A percentile compares a stretch with the other conserved stretches of the same genome.
Conservation (phyloP, 805 yeast genomes). For the Saccharomycopsis malanga region DNA sequence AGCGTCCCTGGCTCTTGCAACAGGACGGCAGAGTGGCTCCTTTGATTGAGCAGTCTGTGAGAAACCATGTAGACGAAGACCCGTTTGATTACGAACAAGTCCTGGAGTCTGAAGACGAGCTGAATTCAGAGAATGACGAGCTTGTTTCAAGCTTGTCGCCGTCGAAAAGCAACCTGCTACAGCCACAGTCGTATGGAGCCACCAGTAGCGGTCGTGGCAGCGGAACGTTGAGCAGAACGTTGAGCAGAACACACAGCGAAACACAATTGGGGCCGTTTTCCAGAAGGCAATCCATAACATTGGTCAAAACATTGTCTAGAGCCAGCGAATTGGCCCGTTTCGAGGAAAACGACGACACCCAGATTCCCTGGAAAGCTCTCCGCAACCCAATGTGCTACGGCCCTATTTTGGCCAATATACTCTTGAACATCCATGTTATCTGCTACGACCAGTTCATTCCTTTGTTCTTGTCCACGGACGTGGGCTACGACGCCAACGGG, state of each 20-base stretch:
- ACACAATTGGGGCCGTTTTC: slow-evolving; percentile 28
- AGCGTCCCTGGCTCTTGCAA: slow-evolving; percentile 27
- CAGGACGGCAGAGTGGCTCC: background rate
- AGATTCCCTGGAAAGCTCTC: slow-evolving; percentile 26
- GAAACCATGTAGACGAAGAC: slow-evolving; percentile 1
- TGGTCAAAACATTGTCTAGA: slow-evolving; percentile 29
- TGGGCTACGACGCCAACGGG: slow-evolving; percentile 24
- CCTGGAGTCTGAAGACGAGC: slow-evolving; percentile 10
- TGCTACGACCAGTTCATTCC: slow-evolving; percentile 52
- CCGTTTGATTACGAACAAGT: slow-evolving; percentile 18
- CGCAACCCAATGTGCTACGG: slow-evolving; percentile 29
- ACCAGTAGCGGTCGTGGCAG: background rate
- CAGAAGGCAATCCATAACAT: slow-evolving; percentile 29
- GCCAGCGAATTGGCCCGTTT: slow-evolving; percentile 25
- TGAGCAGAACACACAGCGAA: background rate
- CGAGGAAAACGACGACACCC: slow-evolving; percentile 24
- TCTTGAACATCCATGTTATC: slow-evolving; percentile 40
- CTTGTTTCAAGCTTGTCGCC: background rate
- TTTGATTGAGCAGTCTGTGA: background rate
- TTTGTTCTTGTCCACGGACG: slow-evolving; percentile 40
- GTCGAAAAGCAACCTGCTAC: background rate
- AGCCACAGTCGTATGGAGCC: background rate
- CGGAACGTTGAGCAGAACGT: background rate
- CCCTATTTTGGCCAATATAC: slow-evolving; percentile 34
- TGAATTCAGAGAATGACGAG: slow-evolving; percentile 3